Evolutionary conservation across 768 basidiomycete genomes (phyloP), one percentile per base, ranked within the genome.

Genomic region (Suillus placidus): DNA sequence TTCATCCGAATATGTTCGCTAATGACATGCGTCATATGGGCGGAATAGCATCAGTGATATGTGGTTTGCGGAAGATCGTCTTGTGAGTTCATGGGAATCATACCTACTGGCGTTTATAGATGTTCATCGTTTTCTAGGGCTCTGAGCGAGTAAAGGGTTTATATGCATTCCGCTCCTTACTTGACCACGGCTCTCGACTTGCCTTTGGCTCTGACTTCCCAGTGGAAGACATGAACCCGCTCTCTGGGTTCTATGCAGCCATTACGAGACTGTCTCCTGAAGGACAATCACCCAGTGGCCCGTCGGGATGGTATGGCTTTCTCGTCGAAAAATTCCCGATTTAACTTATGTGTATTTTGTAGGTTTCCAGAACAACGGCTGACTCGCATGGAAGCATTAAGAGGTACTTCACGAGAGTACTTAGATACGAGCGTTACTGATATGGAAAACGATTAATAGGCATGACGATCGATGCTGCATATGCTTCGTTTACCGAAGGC

Each of bases 161-260:
- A 5, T 97, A 97, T 71, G 94, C 95, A 0, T 97, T 96, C 84
- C 87, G 88, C 23, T 86, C 89, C 52, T 80, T 92, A 35, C 72
- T 90, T 40, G 83, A 89, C 70, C 84, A 82, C 64, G 87, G 88
- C 57, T 87, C 87, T 63, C 79, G 85, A 64, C 87, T 95, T 63
- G 87, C 91, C 3, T 77, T 97, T 30, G 95, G 96, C 16, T 93
- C 93, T 4, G 95, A 97, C 78, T 93, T 92, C 68, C 95, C 95
- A 1, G 93, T 98, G 38, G 96, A 96, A 72, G 83, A 85, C 43
- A 83, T 94, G 76, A 93, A 95, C 72, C 95, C 95, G 14, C 81
- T 97, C 45, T 80, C 85, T 63, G 89, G 90, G 3, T 95, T 97
- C 75, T 93, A 93, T 74, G 93, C 95, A n/a, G 94, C 94, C 1